Conservation (phyloP, 2,329 filamentous ascomycete species). For the Colletotrichum orbiculare region DNA sequence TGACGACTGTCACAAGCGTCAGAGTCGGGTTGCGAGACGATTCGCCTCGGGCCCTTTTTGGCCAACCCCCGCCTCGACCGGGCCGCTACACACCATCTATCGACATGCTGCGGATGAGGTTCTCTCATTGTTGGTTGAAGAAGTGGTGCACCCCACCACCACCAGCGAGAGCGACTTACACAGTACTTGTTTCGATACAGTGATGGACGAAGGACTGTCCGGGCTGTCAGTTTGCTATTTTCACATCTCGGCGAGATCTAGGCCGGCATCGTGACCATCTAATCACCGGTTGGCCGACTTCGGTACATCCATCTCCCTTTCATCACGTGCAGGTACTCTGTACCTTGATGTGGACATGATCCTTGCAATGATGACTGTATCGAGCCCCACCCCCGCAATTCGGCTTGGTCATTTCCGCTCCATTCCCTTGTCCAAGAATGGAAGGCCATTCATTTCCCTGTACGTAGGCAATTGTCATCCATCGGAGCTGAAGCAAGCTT, state of each 20-base stretch:
- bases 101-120: slow-evolving; percentile 4
- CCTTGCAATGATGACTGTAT: background rate
- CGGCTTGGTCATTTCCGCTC: slow-evolving; percentile 24
- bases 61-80: slow-evolving; percentile 20
- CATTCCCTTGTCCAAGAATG: slow-evolving; percentile 13
- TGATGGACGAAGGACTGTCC: background rate
- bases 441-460: background rate
- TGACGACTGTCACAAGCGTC: slow-evolving; percentile 5
- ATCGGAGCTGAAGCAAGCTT: slow-evolving; percentile 1
- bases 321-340: too few relatives aligned
- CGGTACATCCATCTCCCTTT: too few relatives aligned
- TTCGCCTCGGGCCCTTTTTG: background rate
- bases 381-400: slow-evolving; percentile 34
- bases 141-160: background rate
- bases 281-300: too few relatives aligned
- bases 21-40: background rate
- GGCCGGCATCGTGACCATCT: background rate
- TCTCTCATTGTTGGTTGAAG: background rate
- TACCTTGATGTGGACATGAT: background rate
- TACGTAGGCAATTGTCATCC: background rate
- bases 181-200: background rate
- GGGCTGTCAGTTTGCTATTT: background rate
- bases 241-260: background rate
- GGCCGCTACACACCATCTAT: background rate
- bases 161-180: too few relatives aligned